Evolutionary conservation across 2,329 filamentous ascomycete species (phyloP).

Genomic region (Macroventuria anomochaeta): DNA sequence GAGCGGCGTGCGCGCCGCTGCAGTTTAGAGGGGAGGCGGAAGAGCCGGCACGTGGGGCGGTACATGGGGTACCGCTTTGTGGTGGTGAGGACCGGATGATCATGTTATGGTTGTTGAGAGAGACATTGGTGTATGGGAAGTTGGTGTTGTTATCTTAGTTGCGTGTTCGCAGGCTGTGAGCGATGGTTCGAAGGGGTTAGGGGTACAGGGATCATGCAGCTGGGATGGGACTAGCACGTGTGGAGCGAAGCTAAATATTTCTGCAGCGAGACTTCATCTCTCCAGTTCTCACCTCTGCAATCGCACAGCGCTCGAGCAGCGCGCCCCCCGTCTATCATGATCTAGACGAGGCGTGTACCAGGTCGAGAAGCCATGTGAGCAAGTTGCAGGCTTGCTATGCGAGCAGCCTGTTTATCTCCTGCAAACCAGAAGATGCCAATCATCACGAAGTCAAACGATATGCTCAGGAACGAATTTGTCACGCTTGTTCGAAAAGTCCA

Average conservation of each 20-base stretch:
- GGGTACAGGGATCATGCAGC: constrained; percentile 7
- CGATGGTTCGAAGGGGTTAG: constrained; percentile 16
- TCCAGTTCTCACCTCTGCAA: not conserved
- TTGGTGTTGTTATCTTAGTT: not conserved
- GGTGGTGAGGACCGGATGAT: not conserved
- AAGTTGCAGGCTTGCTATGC: too few relatives aligned
- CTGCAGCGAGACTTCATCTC: constrained; percentile 1
- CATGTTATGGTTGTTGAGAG: constrained; percentile 5
- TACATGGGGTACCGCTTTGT: constrained; percentile 29
- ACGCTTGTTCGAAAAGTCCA: constrained; percentile 47
- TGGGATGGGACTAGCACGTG: constrained; percentile 3
- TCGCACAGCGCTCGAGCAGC: not conserved
- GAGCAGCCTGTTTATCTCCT: too few relatives aligned
- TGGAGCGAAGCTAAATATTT: constrained; percentile 9
- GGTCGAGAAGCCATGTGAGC: not conserved
- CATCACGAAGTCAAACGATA: not conserved
- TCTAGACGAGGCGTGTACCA: not conserved
- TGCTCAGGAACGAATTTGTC: constrained; percentile 49
- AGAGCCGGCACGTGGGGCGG: constrained; percentile 38
- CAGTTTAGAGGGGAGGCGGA: constrained; percentile 45
- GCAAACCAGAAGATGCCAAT: not conserved
- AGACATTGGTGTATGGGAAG: not conserved
- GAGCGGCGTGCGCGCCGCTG: constrained; percentile 47
- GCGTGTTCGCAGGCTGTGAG: not conserved
- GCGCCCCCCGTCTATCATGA: constrained; percentile 1